Evolutionary conservation across 140 eudicot species (phyloP), one percentile per base, ranked within the genome.

Genomic region (Erigeron philadelphicus): DNA sequence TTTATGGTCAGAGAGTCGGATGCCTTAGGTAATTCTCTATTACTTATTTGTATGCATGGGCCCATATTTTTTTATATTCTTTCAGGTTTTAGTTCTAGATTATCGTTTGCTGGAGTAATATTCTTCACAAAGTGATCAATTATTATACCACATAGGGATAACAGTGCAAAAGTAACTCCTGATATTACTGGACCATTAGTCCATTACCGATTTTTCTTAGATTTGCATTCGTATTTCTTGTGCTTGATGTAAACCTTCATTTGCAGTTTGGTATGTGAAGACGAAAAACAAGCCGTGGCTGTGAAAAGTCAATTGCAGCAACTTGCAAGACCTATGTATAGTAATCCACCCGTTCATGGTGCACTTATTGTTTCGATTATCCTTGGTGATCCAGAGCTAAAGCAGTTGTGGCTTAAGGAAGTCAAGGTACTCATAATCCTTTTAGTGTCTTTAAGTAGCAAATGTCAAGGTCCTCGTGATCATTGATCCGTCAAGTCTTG

Each of bases 241-340:
- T 67, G 48, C 48, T 66, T 62, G 74, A 43, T 53, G 49, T 53
- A 23, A 23, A 53, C 66, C 40, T 73, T 46, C 31, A 8, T 52
- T 18, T 86, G 76, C 78, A 92, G 98, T 81, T 80, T 93, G 84
- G 95, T 93, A 41, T 93, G 98, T 74, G 98, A 93, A 70, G 95
- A 93, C 76, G 96, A 88, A 65, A 88, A 84, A 72, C 95, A 93
- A 89, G 98, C 96, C 1, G 81, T 89, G 63, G 95, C 98, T 17
- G 98, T 93, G 72, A 89, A 93, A 76, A 93, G 96, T 78, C 98
- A 87, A 83, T 76, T 93, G 78, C 98, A 93, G 84, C 98, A 88
- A 83, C 78, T 93, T 64, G 98, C 88, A 12, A 92, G 98, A 78
- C 98, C 96, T 12, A 92, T 92, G 98, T 92, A 92, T 81, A 92